Base-by-base conservation (phyloP, 169 alveolate species). In the Cryptosporidium parvum region DNA sequence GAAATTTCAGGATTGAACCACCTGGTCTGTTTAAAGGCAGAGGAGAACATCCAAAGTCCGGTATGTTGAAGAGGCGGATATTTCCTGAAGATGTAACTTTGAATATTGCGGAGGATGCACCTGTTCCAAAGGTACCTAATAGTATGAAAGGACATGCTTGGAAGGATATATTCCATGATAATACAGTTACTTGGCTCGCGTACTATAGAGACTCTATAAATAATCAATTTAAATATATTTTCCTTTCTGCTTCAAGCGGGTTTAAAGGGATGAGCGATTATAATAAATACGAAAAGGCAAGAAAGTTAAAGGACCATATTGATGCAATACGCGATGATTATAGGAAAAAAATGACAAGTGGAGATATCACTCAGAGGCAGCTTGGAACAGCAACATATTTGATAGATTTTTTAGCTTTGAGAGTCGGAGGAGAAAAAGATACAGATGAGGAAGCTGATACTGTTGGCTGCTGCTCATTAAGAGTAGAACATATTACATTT, bases 391-490 rank as follows among this genome's bases (percentile, higher is more conserved):
- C 99, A 23, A 96, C 99, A 18, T 99, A 99, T 94, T 94, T 99
- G 84, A 98, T 99, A 68, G 99, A 99, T 93, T 94, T 96, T 84
- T 87, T 99, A 59, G 99, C 99, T 29, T 96, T 99, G 91, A 97
- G 99, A 93, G 99, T 99, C 4, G 99, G 99, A 48, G 98, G 99
- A 59, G 99, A 98, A 94, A 99, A 99, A 93, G 98, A 97, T 68
- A 98, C 97, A 4, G 99, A 98, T 68, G 99, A 97, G 85, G 99
- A 98, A 93, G 99, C 99, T 26, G 99, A 99, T 92, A 99, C 99
- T 0, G 99, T 98, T 45, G 99, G 99, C 51, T 98, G 99, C 94
- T 98, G 99, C 93, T 96, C 99, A 80, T 93, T 99, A 62, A 96
- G 99, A 67, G 99, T 97, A 16, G 99, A 98, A 91, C 99, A 99